Conservation (phyloP, 2,329 filamentous ascomycete genomes). For the Cytospora piceicola region DNA sequence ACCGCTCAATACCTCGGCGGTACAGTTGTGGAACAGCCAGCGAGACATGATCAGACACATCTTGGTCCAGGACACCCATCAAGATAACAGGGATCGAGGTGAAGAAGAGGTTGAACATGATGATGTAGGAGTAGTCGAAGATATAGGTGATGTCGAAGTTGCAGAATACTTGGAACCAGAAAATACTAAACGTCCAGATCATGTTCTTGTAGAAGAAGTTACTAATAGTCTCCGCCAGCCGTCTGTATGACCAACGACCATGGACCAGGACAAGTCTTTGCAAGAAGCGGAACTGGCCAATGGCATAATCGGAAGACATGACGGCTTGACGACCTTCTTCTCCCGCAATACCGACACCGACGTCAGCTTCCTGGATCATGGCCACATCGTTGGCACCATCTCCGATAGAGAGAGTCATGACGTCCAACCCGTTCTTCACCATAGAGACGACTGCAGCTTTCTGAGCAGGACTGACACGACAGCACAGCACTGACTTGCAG, state of each 20-base stretch:
- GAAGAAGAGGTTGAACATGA: slow-evolving; percentile 95
- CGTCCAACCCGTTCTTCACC: slow-evolving; percentile 92
- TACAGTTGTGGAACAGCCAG: slow-evolving; percentile 95
- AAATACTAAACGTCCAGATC: slow-evolving; percentile 93
- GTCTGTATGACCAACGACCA: slow-evolving; percentile 93
- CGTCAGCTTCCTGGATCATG: slow-evolving; percentile 97
- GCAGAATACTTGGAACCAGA: slow-evolving; percentile 97
- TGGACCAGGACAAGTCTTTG: slow-evolving; percentile 86
- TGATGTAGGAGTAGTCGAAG: slow-evolving; percentile 97
- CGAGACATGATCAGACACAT: slow-evolving; percentile 92
- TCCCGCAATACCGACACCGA: slow-evolving; percentile 94
- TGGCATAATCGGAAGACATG: slow-evolving; percentile 96
- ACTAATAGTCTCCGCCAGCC: slow-evolving; percentile 88
- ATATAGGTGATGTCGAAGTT: slow-evolving; percentile 96
- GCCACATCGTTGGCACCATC: slow-evolving; percentile 96
- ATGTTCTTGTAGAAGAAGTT: slow-evolving; percentile 99
- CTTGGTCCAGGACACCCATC: slow-evolving; percentile 96
- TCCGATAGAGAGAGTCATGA: slow-evolving; percentile 93
- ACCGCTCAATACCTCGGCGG: slow-evolving; percentile 89
- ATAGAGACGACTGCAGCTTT: slow-evolving; percentile 96
- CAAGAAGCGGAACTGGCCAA: slow-evolving; percentile 90
- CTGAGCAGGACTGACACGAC: slow-evolving; percentile 93
- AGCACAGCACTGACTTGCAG: slow-evolving; percentile 95
- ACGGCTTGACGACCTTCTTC: slow-evolving; percentile 90
- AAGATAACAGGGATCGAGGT: slow-evolving; percentile 93